phyloP scores from a whole-genome alignment of 768 basidiomycete genomes.

The Candolleomyces aberdarensis region DNA sequence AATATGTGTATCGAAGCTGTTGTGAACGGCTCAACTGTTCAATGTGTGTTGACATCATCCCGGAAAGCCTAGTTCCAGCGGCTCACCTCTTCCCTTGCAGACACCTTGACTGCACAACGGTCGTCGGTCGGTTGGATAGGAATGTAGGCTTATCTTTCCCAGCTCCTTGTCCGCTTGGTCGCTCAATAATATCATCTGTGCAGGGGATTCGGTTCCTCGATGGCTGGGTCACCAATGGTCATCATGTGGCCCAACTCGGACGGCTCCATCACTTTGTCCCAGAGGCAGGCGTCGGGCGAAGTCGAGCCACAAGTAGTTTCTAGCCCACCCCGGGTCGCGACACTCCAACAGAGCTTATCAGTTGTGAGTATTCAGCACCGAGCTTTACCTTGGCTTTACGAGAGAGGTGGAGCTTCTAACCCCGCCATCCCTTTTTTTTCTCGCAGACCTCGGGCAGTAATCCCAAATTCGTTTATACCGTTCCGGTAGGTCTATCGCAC shows the following conservation, averaged over 20 bases:
- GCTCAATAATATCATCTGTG: neutral
- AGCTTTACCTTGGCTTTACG: neutral
- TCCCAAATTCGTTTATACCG: conserved; percentile 47
- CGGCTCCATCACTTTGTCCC: conserved; percentile 61
- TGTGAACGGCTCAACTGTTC: conserved; percentile 42
- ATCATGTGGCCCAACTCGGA: conserved; percentile 70
- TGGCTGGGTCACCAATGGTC: conserved; percentile 64
- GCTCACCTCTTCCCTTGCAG: neutral
- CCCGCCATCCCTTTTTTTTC: conserved; percentile 8
- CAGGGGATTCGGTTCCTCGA: conserved; percentile 58
- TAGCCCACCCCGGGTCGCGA: conserved; percentile 51
- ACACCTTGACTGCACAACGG: neutral
- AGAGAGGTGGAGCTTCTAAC: neutral
- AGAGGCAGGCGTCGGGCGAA: conserved; percentile 50
- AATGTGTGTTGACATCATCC: conserved; percentile 29
- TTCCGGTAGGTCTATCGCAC: conserved; percentile 36
- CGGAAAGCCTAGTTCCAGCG: neutral
- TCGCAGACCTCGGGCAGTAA: conserved; percentile 37
- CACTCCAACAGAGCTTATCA: conserved; percentile 31
- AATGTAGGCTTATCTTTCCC: conserved; percentile 37
- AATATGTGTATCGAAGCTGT: conserved; percentile 47
- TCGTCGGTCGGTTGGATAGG: conserved; percentile 55
- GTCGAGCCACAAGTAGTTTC: conserved; percentile 55
- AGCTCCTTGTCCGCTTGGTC: neutral
- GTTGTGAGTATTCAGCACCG: conserved; percentile 30